Evolutionary conservation across 257 asterid genomes (phyloP).

Genomic region (Salvia miltiorrhiza): DNA sequence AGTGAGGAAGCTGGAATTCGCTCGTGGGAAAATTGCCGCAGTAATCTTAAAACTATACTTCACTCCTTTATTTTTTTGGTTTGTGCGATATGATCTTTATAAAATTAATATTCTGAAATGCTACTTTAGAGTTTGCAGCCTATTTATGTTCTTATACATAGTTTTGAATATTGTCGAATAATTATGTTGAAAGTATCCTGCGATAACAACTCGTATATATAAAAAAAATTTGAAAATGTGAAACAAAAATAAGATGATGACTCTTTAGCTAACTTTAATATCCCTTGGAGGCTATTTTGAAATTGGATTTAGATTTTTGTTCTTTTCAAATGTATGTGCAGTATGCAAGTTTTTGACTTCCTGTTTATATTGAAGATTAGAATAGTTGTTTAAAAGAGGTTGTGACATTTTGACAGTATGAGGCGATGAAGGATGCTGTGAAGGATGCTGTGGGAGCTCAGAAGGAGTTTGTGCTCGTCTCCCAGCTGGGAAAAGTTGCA

Average conservation of each 20-base stretch:
- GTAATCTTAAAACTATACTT: constrained; percentile 22
- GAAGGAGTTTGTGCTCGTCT: constrained; percentile 23
- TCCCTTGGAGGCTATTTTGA: no score
- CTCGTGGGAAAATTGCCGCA: constrained; percentile 39
- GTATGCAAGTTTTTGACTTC: background rate
- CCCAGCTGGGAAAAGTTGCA: constrained; percentile 12
- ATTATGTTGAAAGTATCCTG: background rate
- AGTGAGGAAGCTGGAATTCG: constrained; percentile 31
- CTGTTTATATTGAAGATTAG: background rate
- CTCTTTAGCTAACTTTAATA: background rate
- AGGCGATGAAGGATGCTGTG: background rate
- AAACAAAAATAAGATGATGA: background rate
- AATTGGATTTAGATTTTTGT: background rate
- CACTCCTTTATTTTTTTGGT: background rate
- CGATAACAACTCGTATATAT: background rate
- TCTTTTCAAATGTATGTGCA: background rate
- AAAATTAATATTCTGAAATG: background rate
- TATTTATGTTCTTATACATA: no score
- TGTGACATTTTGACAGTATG: background rate
- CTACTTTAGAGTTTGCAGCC: background rate
- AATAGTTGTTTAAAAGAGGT: background rate
- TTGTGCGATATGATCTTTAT: background rate
- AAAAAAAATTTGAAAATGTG: background rate
- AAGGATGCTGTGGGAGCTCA: background rate
- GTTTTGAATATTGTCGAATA: background rate